These are phyloP conservation scores for Leucocoprinus sp. DNA, from an alignment of 768 basidiomycete genomes.

Conservation along the genomic window DNA sequence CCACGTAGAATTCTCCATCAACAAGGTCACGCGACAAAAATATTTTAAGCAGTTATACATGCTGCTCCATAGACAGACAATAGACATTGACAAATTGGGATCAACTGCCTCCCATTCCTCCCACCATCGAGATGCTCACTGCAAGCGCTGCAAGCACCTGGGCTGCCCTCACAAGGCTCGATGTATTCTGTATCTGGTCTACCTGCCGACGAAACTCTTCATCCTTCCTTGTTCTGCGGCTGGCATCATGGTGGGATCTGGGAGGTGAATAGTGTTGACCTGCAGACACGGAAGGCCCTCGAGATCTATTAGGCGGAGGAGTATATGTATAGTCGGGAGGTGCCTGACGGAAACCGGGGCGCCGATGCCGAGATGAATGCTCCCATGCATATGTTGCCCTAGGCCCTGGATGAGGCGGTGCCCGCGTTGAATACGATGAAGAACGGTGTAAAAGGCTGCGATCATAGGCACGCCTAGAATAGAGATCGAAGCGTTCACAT, in stretches of 20 bases:
- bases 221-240: slow-evolving; percentile 9
- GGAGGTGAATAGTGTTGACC: slow-evolving; percentile 11
- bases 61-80: too few relatives aligned
- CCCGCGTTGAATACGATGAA: slow-evolving; percentile 14
- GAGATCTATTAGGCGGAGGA: slow-evolving; percentile 14
- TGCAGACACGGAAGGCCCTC: slow-evolving; percentile 1
- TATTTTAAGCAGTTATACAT: too few relatives aligned
- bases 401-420: slow-evolving; percentile 21
- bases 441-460: slow-evolving; percentile 27
- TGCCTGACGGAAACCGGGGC: slow-evolving; percentile 15
- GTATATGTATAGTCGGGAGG: slow-evolving; percentile 17
- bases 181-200: slow-evolving; percentile 20
- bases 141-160: slow-evolving; percentile 20
- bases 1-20: background rate
- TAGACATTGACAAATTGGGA: background rate
- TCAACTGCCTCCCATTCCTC: slow-evolving; percentile 10
- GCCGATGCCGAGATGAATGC: slow-evolving; percentile 11
- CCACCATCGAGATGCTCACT: slow-evolving; percentile 17
- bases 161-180: slow-evolving; percentile 20
- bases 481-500: background rate
- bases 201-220: slow-evolving; percentile 15
- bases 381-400: slow-evolving; percentile 37
- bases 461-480: slow-evolving; percentile 35
- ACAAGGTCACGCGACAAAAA: background rate
- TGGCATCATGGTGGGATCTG: slow-evolving; percentile 10